Base-by-base conservation (phyloP, 345 rosid species). In the Salix dunnii region DNA sequence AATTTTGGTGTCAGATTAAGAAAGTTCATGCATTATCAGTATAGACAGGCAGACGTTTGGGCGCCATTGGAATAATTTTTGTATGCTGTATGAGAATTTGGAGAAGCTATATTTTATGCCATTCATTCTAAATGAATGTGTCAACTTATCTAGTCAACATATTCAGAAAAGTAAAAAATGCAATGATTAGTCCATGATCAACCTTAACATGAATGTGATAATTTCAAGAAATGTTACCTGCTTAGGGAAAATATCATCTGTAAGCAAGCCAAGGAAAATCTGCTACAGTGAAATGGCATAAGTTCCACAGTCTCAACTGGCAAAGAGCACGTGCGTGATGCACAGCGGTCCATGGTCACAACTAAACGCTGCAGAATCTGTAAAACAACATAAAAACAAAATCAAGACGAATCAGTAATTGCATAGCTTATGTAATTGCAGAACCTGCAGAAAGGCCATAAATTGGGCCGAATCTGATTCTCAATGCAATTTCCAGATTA, bases 221-320 rank as follows among this genome's bases (percentile, higher is more conserved):
- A 46, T 46, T 46, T 16, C 13, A n/a, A 58, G 8, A 14, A 27
- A 42, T 62, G 61, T 73, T 87, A 95, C 99, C 99, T 87, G 90
- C 94, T 87, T 86, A 92, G 84, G 77, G 90, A 85, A 88, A 94
- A 89, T 81, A 96, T 78, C 74, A 88, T 91, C 77, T 91, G 89
- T 78, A 96, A 84, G 89, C 99, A 96, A 74, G 89, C 84, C 86
- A 91, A 78, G 74, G 99, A 96, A 84, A 96, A 96, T 80, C 91
- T 86, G 87, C 99, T 87, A 84, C 98, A 96, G 72, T 96, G 92
- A 61, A 81, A 63, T 80, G 99, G 99, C 97, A 93, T 90, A 78
- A 96, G 95, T 85, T 91, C 94, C 75, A 93, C 98, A n/a, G 97
- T 96, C 82, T 92, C 97, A 81, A 93, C 35, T 48, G 99, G 99